A percentile compares a stretch with the other conserved stretches of the same genome.
Conservation (phyloP, 1,139 yeast genomes). For the Pneumocystis carinii region DNA sequence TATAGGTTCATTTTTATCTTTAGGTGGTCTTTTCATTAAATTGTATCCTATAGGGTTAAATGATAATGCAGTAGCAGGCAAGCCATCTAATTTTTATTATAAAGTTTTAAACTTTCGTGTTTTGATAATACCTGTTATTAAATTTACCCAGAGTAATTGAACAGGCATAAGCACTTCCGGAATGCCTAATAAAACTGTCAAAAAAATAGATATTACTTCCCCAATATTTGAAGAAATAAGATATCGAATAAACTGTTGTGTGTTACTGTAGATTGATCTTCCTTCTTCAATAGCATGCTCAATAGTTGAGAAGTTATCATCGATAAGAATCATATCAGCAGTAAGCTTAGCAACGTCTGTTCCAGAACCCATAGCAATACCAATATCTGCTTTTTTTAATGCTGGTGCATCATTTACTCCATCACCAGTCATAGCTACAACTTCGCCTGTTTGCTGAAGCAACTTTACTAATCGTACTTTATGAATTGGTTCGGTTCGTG, state of each 20-base stretch:
- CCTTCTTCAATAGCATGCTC: slow-evolving; percentile 36
- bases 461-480: slow-evolving; percentile 36
- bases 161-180: slow-evolving; percentile 39
- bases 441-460: slow-evolving; percentile 36
- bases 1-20: slow-evolving; percentile 25
- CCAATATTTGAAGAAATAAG: slow-evolving; percentile 37
- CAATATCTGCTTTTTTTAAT: slow-evolving; percentile 65
- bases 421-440: slow-evolving; percentile 68
- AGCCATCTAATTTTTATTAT: slow-evolving; percentile 18
- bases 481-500: slow-evolving; percentile 43
- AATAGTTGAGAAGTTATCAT: slow-evolving; percentile 30
- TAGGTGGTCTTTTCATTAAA: slow-evolving; percentile 24
- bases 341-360: slow-evolving; percentile 48
- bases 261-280: slow-evolving; percentile 38
- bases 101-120: neutral
- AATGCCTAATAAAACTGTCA: slow-evolving; percentile 38
- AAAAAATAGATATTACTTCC: slow-evolving; percentile 33
- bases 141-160: slow-evolving; percentile 27
- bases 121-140: slow-evolving; percentile 18
- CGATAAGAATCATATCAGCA: slow-evolving; percentile 35
- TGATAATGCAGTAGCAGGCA: slow-evolving; percentile 27
- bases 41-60: slow-evolving; percentile 25
- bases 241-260: slow-evolving; percentile 37
- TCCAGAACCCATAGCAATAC: slow-evolving; percentile 50
- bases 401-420: slow-evolving; percentile 80